phyloP scores from a whole-genome alignment of 495 filamentous ascomycete species.

The Penicillium lividum region DNA sequence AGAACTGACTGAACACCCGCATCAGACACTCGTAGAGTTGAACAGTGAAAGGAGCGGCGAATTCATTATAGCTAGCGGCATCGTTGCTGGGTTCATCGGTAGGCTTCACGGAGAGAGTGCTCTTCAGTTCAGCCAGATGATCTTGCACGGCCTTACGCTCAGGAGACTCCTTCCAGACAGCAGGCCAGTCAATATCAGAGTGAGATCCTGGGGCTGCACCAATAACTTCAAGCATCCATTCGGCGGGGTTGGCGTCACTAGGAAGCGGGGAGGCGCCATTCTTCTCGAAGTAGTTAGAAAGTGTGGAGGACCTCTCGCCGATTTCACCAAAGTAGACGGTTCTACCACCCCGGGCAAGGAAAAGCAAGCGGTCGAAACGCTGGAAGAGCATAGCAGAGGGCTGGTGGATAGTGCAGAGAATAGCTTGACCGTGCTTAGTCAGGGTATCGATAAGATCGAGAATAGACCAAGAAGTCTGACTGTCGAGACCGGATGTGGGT shows the following conservation, averaged over 20 bases:
- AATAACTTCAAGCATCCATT: constrained; percentile 96
- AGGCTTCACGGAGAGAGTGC: constrained; percentile 52
- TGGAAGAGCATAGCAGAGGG: constrained; percentile 94
- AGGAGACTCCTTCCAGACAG: constrained; percentile 73
- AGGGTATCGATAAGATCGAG: constrained; percentile 81
- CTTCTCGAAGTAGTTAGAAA: constrained; percentile 78
- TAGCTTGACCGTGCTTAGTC: constrained; percentile 84
- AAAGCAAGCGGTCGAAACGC: constrained; percentile 86
- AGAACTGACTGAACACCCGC: constrained; percentile 59
- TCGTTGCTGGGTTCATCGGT: constrained; percentile 33
- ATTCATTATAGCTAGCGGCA: constrained; percentile 43
- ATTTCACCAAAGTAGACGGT: constrained; percentile 93
- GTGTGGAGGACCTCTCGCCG: constrained; percentile 70
- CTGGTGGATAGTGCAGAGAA: constrained; percentile 96
- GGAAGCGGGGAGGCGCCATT: constrained; percentile 73
- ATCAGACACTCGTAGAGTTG: constrained; percentile 54
- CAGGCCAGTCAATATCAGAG: constrained; percentile 79
- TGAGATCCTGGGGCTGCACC: constrained; percentile 83
- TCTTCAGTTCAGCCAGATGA: constrained; percentile 70
- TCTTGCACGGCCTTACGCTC: constrained; percentile 63
- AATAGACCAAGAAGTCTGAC: constrained; percentile 88
- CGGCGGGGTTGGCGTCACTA: constrained; percentile 71
- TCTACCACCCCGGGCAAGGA: constrained; percentile 77
- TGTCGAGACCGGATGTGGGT: constrained; percentile 61
- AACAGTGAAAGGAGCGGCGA: constrained; percentile 54